These are phyloP conservation scores for Teunomyces funiuensis DNA, from an alignment of 805 yeast genomes.

Conservation along the genomic window DNA sequence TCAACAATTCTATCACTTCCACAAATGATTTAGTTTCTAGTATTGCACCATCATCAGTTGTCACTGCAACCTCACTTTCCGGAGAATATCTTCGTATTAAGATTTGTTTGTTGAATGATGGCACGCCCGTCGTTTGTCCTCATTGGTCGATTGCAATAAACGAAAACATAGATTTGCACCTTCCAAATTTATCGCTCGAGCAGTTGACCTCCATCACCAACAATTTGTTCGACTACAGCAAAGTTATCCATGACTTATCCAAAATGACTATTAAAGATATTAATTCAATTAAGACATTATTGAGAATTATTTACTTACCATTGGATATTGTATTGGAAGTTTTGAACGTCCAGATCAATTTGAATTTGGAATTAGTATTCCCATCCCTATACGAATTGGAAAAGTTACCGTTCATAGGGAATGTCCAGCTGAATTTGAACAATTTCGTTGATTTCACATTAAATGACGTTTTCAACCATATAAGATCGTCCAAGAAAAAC, in stretches of 20 bases:
- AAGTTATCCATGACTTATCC: slow-evolving; percentile 38
- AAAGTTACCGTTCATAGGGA: slow-evolving; percentile 39
- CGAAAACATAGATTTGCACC: slow-evolving; percentile 54
- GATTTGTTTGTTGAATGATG: slow-evolving; percentile 75
- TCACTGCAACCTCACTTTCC: slow-evolving; percentile 85
- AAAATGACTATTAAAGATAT: slow-evolving; percentile 38
- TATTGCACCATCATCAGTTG: slow-evolving; percentile 55
- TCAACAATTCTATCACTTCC: slow-evolving; percentile 12
- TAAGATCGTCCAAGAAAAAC: slow-evolving; percentile 41
- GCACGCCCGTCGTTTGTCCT: slow-evolving; percentile 83
- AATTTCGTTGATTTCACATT: slow-evolving; percentile 73
- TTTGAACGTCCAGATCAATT: slow-evolving; percentile 59
- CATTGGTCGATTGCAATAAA: slow-evolving; percentile 53
- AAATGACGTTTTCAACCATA: slow-evolving; percentile 73
- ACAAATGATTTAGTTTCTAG: slow-evolving; percentile 20
- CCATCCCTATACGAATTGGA: slow-evolving; percentile 57
- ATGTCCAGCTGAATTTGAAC: slow-evolving; percentile 57
- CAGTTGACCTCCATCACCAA: slow-evolving; percentile 44
- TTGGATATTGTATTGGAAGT: slow-evolving; percentile 56
- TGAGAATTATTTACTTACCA: slow-evolving; percentile 54
- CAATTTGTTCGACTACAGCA: slow-evolving; percentile 39
- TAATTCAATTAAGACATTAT: slow-evolving; percentile 40
- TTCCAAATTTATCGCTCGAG: slow-evolving; percentile 56
- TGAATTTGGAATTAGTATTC: slow-evolving; percentile 73
- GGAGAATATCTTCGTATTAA: slow-evolving; percentile 75